Evolutionary conservation across 2,329 filamentous ascomycete species (phyloP).

Genomic region (Talaromyces sp.): DNA sequence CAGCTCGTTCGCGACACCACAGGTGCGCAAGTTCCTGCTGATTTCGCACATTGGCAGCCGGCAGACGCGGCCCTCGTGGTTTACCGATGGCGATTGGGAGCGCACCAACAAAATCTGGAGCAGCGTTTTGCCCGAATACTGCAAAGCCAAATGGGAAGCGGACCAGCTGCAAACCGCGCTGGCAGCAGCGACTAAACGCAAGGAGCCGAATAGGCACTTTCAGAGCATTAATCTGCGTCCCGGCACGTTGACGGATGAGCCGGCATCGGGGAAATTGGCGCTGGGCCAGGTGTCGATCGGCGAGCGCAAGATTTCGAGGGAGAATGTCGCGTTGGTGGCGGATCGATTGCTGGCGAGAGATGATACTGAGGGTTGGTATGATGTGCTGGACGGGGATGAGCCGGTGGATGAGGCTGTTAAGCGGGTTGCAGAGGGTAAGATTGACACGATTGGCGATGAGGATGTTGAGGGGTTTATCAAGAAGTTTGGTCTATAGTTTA

Average conservation of each 20-base stretch:
- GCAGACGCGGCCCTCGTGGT: slow-evolving; percentile 44
- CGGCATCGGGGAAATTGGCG: slow-evolving; percentile 42
- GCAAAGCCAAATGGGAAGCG: slow-evolving; percentile 49
- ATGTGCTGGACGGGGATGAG: slow-evolving; percentile 48
- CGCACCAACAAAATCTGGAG: slow-evolving; percentile 41
- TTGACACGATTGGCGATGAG: slow-evolving; percentile 47
- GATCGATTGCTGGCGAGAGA: slow-evolving; percentile 43
- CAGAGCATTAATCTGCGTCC: slow-evolving; percentile 49
- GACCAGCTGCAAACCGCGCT: slow-evolving; percentile 50
- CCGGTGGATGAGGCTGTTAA: slow-evolving; percentile 42
- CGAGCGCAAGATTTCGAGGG: slow-evolving; percentile 41
- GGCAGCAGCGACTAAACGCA: slow-evolving; percentile 26
- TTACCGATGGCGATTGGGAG: slow-evolving; percentile 43
- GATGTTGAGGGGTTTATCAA: slow-evolving; percentile 42
- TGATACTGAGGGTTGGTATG: slow-evolving; percentile 48
- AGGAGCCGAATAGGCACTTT: slow-evolving; percentile 25
- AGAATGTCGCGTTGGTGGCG: slow-evolving; percentile 48
- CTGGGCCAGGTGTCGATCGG: slow-evolving; percentile 44
- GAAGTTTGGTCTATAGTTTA: slow-evolving; percentile 17
- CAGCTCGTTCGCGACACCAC: slow-evolving; percentile 39
- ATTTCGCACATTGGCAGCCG: slow-evolving; percentile 50
- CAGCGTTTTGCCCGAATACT: slow-evolving; percentile 47
- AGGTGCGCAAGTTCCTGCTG: slow-evolving; percentile 50
- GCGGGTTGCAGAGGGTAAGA: slow-evolving; percentile 36
- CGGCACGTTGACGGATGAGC: slow-evolving; percentile 43